phyloP scores from a whole-genome alignment of 2,329 filamentous ascomycete species.

The Stagonosporopsis tanaceti region DNA sequence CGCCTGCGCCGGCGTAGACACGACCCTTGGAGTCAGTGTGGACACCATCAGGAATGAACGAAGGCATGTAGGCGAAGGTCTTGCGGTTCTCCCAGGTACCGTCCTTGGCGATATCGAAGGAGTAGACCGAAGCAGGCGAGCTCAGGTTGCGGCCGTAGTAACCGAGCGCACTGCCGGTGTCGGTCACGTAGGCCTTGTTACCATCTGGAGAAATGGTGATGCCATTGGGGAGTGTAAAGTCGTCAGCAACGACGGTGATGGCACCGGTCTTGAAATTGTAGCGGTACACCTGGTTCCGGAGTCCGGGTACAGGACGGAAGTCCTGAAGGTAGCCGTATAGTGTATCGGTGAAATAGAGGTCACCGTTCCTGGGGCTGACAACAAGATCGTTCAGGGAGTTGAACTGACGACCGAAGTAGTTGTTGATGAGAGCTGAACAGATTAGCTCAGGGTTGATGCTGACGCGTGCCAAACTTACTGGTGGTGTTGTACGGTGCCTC shows the following conservation, averaged over 20 bases:
- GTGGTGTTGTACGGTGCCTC: slow-evolving; percentile 33
- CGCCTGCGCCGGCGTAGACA: slow-evolving; percentile 60
- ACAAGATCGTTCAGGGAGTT: slow-evolving; percentile 53
- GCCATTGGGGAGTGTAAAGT: slow-evolving; percentile 51
- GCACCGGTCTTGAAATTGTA: slow-evolving; percentile 52
- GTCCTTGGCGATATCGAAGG: slow-evolving; percentile 30
- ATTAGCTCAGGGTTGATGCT: slow-evolving; percentile 6
- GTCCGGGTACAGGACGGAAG: slow-evolving; percentile 35
- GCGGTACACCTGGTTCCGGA: slow-evolving; percentile 49
- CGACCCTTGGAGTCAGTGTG: slow-evolving; percentile 56
- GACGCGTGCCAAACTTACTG: slow-evolving; percentile 20
- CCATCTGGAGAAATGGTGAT: slow-evolving; percentile 53
- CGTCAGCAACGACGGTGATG: slow-evolving; percentile 50
- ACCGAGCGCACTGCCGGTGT: slow-evolving; percentile 43
- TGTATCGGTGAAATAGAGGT: slow-evolving; percentile 59
- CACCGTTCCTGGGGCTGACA: slow-evolving; percentile 48
- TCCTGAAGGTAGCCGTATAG: slow-evolving; percentile 37
- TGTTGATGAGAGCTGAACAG: slow-evolving; percentile 46
- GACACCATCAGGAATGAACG: slow-evolving; percentile 33
- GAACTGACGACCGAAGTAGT: slow-evolving; percentile 57
- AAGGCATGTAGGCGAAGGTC: slow-evolving; percentile 31
- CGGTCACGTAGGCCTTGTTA: slow-evolving; percentile 54
- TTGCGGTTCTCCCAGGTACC: slow-evolving; percentile 35
- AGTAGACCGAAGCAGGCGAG: slow-evolving; percentile 33
- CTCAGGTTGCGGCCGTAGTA: slow-evolving; percentile 33